Conservation (phyloP, 768 basidiomycete species). For the Hirschioporus abietinus region DNA sequence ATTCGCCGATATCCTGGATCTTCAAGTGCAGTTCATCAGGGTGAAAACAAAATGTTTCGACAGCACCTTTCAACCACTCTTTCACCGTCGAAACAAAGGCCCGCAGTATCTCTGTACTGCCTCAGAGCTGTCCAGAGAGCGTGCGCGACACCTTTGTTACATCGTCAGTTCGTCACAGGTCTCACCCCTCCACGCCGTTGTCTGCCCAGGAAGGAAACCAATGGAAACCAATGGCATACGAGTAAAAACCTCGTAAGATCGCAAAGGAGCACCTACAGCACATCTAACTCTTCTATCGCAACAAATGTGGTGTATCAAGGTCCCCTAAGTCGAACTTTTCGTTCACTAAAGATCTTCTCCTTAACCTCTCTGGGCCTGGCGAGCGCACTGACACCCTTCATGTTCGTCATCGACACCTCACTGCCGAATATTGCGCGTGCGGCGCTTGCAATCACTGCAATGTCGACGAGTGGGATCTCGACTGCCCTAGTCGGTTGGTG, state of each 20-base stretch:
- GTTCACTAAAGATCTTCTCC: constrained; percentile 78
- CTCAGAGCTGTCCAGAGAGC: not conserved
- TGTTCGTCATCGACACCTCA: constrained; percentile 75
- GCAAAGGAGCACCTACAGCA: not conserved
- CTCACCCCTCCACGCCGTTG: not conserved
- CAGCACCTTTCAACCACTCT: not conserved
- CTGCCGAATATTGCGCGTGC: constrained; percentile 66
- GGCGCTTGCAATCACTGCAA: constrained; percentile 61
- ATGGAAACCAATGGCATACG: not conserved
- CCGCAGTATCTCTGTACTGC: not conserved
- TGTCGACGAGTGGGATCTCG: constrained; percentile 68
- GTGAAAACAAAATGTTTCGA: not conserved
- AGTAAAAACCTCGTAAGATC: not conserved
- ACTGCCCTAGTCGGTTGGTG: constrained; percentile 70
- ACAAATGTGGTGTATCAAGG: constrained; percentile 45
- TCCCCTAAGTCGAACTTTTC: constrained; percentile 68
- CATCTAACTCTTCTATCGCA: not conserved
- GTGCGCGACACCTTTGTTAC: not conserved
- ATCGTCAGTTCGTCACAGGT: not conserved
- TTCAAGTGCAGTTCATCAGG: not conserved
- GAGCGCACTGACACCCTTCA: constrained; percentile 65
- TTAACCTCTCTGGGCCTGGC: constrained; percentile 71
- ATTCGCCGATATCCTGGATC: not conserved
- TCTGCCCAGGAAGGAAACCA: not conserved
- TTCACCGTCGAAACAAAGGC: not conserved